Conservation (phyloP, 352 stramenopile species). For the Phytophthora colocasiae region DNA sequence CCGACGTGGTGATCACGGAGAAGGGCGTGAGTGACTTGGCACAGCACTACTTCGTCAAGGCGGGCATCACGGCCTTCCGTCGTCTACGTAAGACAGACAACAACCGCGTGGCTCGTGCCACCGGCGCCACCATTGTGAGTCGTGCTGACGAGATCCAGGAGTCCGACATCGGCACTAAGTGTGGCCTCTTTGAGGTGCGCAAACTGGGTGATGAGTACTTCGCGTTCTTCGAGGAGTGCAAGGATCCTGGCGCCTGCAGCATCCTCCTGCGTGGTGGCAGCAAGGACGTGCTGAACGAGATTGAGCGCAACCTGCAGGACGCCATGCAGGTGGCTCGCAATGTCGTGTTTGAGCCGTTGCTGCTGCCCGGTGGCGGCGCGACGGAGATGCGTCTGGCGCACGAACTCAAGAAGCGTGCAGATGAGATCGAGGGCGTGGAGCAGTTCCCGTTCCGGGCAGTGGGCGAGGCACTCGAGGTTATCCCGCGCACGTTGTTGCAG, state of each 20-base stretch:
- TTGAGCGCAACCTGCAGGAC: constrained; percentile 99
- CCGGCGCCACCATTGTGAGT: constrained; percentile 98
- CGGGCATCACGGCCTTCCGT: constrained; percentile 98
- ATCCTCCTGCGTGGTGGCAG: constrained; percentile 98
- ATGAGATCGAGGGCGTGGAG: constrained; percentile 95
- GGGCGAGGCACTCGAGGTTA: constrained; percentile 98
- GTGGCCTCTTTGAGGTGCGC: constrained; percentile 98
- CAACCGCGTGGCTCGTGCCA: constrained; percentile 98
- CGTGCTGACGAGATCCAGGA: constrained; percentile 99
- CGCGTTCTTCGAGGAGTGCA: constrained; percentile 99
- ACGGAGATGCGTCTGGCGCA: constrained; percentile 99
- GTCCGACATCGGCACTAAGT: constrained; percentile 98
- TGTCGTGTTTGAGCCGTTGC: constrained; percentile 97
- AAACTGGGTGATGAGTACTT: constrained; percentile 97
- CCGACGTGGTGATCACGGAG: constrained; percentile 99
- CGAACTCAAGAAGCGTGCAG: constrained; percentile 92
- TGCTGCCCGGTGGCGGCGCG: constrained; percentile 96
- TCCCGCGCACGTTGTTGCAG: constrained; percentile 98
- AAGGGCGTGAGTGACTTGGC: constrained; percentile 99
- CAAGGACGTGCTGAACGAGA: constrained; percentile 99
- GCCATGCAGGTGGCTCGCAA: constrained; percentile 99
- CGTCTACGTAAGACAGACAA: constrained; percentile 99
- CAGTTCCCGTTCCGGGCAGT: constrained; percentile 98
- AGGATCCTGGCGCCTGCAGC: constrained; percentile 98
- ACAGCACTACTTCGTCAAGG: constrained; percentile 99